Base-by-base conservation (phyloP, 495 filamentous ascomycete genomes). In the Penicillium psychrofluorescens region DNA sequence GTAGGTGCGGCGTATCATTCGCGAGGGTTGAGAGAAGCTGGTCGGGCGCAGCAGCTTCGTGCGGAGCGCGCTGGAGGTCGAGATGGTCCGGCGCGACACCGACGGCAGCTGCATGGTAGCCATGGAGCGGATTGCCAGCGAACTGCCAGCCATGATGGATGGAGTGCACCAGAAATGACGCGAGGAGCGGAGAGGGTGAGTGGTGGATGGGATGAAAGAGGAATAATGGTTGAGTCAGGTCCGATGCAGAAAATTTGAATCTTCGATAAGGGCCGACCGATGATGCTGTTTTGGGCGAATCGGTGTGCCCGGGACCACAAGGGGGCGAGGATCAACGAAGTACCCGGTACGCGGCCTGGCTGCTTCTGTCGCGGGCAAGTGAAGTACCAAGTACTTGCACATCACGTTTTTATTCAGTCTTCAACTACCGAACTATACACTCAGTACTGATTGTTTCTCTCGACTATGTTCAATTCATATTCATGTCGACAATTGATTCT, bases 261-360 rank as follows among this genome's bases (percentile, higher is more conserved):
- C 40, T 49, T 48, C 34, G 46, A 51, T 53, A 56, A 56, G 48
- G 40, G 39, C 44, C 37, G 35, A 43, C 44, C 37, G 35, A 43
- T 45, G 50, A 44, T 58, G 54, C 67, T 70, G 55, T 57, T 68
- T 70, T 62, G 56, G 65, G 67, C 58, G 63, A 62, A 63, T 62
- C 67, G 67, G 67, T 70, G 67, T 68, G 51, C 38, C 49, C 22
- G 42, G 45, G 40, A 15, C 42, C 16, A 37, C 30, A 44, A 42
- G 36, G 41, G 45, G 33, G 31, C 31, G 31, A 16, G 15, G 15
- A 1, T 16, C 31, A 9, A 2, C 31, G 31, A 11, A 2, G 32
- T 34, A 34, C 32, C 32, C 32, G 32, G 27, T 35, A 51, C 38
- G 42, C 39, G 37, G 34, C 28, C 33, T 10, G 32, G 32, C 32